These are phyloP conservation scores for Metschnikowia picachoensis DNA, from an alignment of 805 yeast species.

Conservation along the genomic window DNA sequence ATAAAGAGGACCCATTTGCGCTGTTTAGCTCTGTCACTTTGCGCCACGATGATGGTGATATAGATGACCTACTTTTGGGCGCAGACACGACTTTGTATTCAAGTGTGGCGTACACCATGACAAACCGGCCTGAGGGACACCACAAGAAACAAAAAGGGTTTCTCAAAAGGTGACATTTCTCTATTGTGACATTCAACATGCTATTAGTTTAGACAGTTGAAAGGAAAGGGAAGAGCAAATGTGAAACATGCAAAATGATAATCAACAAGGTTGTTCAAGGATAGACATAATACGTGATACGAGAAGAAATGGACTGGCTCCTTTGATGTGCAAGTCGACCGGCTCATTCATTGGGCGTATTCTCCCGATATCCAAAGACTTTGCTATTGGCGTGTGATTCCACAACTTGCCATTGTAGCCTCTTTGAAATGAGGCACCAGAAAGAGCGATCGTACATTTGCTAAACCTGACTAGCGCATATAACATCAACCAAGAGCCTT, in stretches of 20 bases:
- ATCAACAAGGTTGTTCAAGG: background rate
- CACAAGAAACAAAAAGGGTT: constrained; percentile 28
- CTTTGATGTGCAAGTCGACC: no score
- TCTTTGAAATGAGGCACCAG: no score
- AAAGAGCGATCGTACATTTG: no score
- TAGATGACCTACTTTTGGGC: constrained; percentile 43
- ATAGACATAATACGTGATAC: no score
- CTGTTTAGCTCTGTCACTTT: constrained; percentile 83
- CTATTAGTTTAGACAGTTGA: background rate
- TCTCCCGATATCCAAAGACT: no score
- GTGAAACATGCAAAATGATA: background rate
- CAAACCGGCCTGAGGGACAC: constrained; percentile 21
- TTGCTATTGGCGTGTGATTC: no score
- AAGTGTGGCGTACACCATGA: constrained; percentile 55
- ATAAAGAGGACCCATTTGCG: constrained; percentile 68
- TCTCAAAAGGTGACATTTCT: constrained; percentile 23
- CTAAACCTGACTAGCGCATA: no score
- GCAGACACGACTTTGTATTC: constrained; percentile 42
- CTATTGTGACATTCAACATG: no score
- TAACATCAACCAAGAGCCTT: no score
- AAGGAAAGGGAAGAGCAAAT: background rate
- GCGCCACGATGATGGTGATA: constrained; percentile 60
- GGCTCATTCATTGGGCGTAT: no score
- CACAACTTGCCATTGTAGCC: no score
- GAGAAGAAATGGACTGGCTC: no score